Percentiles rank a stretch among this genome's conserved stretches.
These are phyloP conservation scores for Pulchroboletus neoregius DNA, from an alignment of 1,284 basidiomycete species.

Conservation along the genomic window DNA sequence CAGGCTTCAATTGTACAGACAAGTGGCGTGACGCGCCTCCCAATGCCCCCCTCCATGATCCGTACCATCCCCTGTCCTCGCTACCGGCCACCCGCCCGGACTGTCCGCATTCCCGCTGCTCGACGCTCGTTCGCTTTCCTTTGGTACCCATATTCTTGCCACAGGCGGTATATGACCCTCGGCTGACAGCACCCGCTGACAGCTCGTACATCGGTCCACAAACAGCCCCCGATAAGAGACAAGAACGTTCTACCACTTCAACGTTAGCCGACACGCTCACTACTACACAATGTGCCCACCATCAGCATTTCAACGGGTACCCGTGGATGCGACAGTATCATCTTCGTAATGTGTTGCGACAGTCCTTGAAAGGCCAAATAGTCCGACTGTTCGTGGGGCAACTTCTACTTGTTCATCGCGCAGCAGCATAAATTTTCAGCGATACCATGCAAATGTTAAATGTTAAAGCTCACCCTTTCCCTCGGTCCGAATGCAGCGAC, in stretches of 20 bases:
- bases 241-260: slow-evolving; percentile 41
- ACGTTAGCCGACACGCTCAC: slow-evolving; percentile 1
- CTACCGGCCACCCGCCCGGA: not conserved
- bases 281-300: slow-evolving; percentile 31
- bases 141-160: slow-evolving; percentile 52
- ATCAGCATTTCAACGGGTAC: slow-evolving; percentile 49
- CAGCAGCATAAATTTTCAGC: not conserved
- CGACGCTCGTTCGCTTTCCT: not conserved
- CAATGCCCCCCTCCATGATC: slow-evolving; percentile 36
- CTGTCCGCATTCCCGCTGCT: not conserved
- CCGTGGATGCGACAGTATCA: slow-evolving; percentile 50
- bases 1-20: slow-evolving; percentile 35
- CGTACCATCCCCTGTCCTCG: not conserved
- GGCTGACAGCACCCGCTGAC: slow-evolving; percentile 57
- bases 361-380: slow-evolving; percentile 59
- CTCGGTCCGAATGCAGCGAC: slow-evolving; percentile 62
- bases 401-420: slow-evolving; percentile 56
- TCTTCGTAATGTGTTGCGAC: slow-evolving; percentile 58
- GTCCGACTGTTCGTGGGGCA: slow-evolving; percentile 63
- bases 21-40: slow-evolving; percentile 53
- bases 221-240: slow-evolving; percentile 58
- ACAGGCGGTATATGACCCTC: slow-evolving; percentile 71
- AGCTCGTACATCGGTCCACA: slow-evolving; percentile 51
- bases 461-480: slow-evolving; percentile 52
- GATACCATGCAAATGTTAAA: not conserved